Conservation (phyloP, 192 early-diverging fungal genomes). For the Backusella macrospora region DNA sequence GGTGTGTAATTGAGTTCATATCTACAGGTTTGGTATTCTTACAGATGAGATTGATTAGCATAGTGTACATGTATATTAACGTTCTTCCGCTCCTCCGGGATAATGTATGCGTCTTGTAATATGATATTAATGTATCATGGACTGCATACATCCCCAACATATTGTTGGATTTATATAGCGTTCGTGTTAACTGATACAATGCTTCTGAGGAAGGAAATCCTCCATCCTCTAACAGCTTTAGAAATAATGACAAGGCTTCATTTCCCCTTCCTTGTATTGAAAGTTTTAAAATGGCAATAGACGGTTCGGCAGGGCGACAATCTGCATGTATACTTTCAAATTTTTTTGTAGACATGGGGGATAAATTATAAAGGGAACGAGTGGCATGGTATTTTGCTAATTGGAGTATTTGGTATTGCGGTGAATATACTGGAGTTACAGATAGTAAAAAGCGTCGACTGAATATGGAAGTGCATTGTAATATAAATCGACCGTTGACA, state of each 20-base stretch:
- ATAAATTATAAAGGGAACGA: background rate
- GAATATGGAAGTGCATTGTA: constrained; percentile 11
- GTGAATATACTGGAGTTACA: background rate
- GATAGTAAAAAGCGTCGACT: background rate
- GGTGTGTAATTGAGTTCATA: constrained; percentile 13
- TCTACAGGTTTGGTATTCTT: constrained; percentile 15
- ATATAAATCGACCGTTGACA: constrained; percentile 4
- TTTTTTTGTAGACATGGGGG: constrained; percentile 2
- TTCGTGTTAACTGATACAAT: constrained; percentile 14
- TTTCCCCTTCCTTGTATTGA: constrained; percentile 5
- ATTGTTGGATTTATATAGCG: background rate
- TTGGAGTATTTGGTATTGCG: background rate
- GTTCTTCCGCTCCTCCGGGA: background rate
- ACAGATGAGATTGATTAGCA: constrained; percentile 20
- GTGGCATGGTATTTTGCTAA: background rate
- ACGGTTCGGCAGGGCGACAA: constrained; percentile 9
- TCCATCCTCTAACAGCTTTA: constrained; percentile 6
- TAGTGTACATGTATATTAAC: constrained; percentile 24
- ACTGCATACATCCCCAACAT: constrained; percentile 18
- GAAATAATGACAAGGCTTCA: constrained; percentile 9
- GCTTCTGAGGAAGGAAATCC: constrained; percentile 25
- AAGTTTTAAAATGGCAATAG: background rate
- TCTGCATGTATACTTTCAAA: background rate
- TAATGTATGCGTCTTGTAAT: background rate
- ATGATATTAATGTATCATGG: constrained; percentile 12